phyloP scores from a whole-genome alignment of 352 stramenopile genomes.

The Phytophthora cryptogea region DNA sequence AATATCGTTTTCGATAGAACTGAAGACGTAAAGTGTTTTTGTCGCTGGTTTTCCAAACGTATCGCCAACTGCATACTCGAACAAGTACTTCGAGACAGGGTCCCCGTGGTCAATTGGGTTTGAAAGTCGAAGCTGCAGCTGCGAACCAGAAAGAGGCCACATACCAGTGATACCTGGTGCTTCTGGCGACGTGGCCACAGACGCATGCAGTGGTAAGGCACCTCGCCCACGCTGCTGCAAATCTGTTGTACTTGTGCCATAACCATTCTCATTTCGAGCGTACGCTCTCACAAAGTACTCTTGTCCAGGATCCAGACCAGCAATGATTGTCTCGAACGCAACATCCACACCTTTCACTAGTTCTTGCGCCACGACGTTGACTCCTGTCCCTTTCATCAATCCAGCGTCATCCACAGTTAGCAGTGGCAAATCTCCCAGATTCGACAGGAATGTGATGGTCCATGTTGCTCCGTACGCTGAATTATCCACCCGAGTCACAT shows the following conservation, averaged over 20 bases:
- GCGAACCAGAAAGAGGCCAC: conserved; percentile 61
- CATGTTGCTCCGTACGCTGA: conserved; percentile 57
- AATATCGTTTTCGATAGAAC: conserved; percentile 54
- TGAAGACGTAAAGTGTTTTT: conserved; percentile 59
- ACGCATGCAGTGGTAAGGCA: conserved; percentile 50
- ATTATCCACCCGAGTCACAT: conserved; percentile 57
- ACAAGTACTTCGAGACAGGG: conserved; percentile 49
- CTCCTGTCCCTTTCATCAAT: conserved; percentile 51
- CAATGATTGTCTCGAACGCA: conserved; percentile 67
- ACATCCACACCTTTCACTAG: conserved; percentile 62
- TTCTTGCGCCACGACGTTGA: conserved; percentile 49
- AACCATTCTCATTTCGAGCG: conserved; percentile 70
- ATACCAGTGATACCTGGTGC: conserved; percentile 41
- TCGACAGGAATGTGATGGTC: conserved; percentile 73
- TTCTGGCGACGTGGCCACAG: conserved; percentile 39
- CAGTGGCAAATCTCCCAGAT: conserved; percentile 65
- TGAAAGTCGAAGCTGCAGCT: conserved; percentile 47
- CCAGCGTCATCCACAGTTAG: conserved; percentile 40
- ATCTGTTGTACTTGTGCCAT: conserved; percentile 55
- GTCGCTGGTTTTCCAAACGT: conserved; percentile 51
- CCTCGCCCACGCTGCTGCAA: conserved; percentile 68
- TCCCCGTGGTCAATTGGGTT: conserved; percentile 34
- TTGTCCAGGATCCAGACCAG: conserved; percentile 42
- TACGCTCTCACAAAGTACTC: conserved; percentile 74
- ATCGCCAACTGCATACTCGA: conserved; percentile 61